Evolutionary conservation across 768 basidiomycete genomes (phyloP), one percentile per base, ranked within the genome.

Genomic region (Agrocybe praecox): DNA sequence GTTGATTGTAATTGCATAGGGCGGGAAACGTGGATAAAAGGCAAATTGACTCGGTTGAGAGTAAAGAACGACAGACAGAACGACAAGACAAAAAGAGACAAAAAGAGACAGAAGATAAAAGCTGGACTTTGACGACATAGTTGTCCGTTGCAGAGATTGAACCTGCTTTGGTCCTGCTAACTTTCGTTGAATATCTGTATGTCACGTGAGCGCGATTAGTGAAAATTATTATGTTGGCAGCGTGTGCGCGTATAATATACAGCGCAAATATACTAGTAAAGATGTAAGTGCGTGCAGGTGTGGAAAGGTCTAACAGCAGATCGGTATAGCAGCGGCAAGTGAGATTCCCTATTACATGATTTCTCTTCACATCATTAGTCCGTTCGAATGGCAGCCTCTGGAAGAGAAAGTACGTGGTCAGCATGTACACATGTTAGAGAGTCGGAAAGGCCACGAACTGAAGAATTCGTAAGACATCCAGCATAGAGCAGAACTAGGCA

Each of bases 391-490:
- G 85, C 84, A 57, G 79, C 85, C 73, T 88, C 87, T 88, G 73
- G 57, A 67, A 19, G n/a, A n/a, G n/a, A 36, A 43, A 43, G 65
- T 24, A 52, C 52, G 29, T 24, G 24, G 15, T 45, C 23, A 53
- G 50, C 6, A 48, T 10, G 53, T 24, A 55, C 46, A 46, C 56
- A 65, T 58, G 10, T 24, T 48, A 44, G 32, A 14, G 18, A 47
- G 12, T 43, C 51, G 33, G 52, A 59, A 23, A 55, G 36, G 19
- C 52, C 51, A 49, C 95, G 76, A 70, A 96, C 95, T 97, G 83
- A 97, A 97, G 76, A 96, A 97, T 74, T 98, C 96, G 67, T 98
- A 96, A 52, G 94, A 96, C 70, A 96, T 77, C 97, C 96, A 99
- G 74, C 92, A 96, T 48, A 99, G 79, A 10, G 97, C 97, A 52